These are phyloP conservation scores for Daldinia caldariorum DNA, from an alignment of 495 filamentous ascomycete genomes.

Conservation along the genomic window DNA sequence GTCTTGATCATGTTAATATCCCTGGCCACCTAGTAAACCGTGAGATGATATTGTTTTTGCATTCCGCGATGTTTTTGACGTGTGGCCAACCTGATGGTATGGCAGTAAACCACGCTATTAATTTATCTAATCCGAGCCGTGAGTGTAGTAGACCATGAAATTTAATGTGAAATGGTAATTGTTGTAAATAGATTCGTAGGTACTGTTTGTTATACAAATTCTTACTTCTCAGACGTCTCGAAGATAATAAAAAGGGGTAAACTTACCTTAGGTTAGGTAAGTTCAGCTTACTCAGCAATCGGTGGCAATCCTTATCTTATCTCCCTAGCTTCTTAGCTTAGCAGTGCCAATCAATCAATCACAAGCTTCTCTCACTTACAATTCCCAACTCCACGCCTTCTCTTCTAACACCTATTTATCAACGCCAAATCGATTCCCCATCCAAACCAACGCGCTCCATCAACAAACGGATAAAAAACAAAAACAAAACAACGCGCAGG, in stretches of 20 bases:
- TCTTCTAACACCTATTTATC: not conserved
- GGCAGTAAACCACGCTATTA: not conserved
- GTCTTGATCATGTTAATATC: conserved; percentile 32
- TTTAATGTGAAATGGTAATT: conserved; percentile 2
- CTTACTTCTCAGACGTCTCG: not conserved
- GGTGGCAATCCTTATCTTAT: conserved; percentile 31
- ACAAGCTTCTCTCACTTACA: conserved; percentile 8
- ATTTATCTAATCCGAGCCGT: not conserved
- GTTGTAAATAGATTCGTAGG: too few relatives aligned
- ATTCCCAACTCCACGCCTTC: conserved; percentile 12
- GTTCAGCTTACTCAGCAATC: not conserved
- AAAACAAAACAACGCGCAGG: not conserved
- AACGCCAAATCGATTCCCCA: conserved; percentile 11
- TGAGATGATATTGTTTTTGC: conserved; percentile 27
- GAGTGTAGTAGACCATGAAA: conserved; percentile 1
- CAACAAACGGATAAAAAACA: too few relatives aligned
- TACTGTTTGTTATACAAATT: not conserved
- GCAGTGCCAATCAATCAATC: conserved; percentile 13
- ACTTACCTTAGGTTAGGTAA: conserved; percentile 13
- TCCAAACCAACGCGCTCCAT: not conserved
- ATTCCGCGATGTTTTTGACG: conserved; percentile 25
- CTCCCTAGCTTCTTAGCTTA: conserved; percentile 14
- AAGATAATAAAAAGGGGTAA: conserved; percentile 4
- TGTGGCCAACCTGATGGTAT: not conserved
- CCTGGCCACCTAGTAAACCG: conserved; percentile 1